phyloP scores from a whole-genome alignment of 225 moss, liverwort and hornwort species.

The Bryum argenteum region DNA sequence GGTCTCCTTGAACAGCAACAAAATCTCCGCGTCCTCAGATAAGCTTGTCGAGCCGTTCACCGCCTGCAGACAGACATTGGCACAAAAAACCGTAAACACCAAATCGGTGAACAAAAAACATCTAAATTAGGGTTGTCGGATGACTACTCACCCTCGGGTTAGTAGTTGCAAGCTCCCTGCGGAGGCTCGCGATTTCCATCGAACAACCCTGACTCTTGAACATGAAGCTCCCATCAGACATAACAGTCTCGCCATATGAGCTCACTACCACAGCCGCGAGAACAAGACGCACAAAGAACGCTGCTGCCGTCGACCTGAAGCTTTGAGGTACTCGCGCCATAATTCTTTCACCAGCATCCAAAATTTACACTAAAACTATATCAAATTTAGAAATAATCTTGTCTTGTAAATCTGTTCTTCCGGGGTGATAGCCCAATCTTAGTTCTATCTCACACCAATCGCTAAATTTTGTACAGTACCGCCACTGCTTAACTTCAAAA shows the following conservation, averaged over 20 bases:
- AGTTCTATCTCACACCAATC: not conserved
- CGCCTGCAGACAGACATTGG: slow-evolving; percentile 27
- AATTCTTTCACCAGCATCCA: slow-evolving; percentile 38
- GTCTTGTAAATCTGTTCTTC: too few relatives aligned
- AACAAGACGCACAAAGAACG: slow-evolving; percentile 26
- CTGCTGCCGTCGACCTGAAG: slow-evolving; percentile 12
- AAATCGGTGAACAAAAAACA: not conserved
- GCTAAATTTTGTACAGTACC: not conserved
- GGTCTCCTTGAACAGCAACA: slow-evolving; percentile 45
- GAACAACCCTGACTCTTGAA: not conserved
- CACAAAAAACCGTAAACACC: not conserved
- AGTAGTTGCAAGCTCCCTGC: slow-evolving; percentile 39
- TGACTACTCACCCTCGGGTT: slow-evolving; percentile 34
- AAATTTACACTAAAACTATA: too few relatives aligned
- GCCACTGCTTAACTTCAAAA: not conserved
- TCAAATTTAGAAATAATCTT: not conserved
- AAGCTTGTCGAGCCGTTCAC: slow-evolving; percentile 41
- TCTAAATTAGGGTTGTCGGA: slow-evolving; percentile 17
- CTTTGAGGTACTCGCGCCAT: slow-evolving; percentile 25
- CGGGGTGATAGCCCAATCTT: too few relatives aligned
- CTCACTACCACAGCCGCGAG: slow-evolving; percentile 26
- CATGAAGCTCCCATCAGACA: slow-evolving; percentile 23
- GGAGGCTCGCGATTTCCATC: slow-evolving; percentile 22
- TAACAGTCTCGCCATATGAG: slow-evolving; percentile 35
- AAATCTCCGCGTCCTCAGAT: slow-evolving; percentile 46